A percentile compares a stretch with the other conserved stretches of the same genome.
Evolutionary conservation across 306 rosid genomes (phyloP).

Genomic region (Amphicarpaea edgeworthii): DNA sequence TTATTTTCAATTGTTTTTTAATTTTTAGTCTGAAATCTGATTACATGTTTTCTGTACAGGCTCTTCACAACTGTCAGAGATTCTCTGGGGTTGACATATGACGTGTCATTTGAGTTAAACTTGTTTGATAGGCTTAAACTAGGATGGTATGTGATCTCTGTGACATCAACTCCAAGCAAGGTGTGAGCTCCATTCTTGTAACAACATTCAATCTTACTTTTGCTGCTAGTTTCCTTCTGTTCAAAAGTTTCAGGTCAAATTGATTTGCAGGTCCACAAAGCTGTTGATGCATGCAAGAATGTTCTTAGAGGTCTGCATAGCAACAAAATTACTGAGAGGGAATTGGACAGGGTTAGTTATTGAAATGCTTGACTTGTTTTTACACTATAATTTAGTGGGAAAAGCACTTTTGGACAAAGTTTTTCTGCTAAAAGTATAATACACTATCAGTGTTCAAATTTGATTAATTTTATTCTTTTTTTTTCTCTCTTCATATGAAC

Average conservation of each 20-base stretch:
- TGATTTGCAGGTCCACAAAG: constrained; percentile 85
- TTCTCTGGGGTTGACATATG: constrained; percentile 96
- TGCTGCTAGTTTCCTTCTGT: constrained; percentile 36
- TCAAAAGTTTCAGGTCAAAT: constrained; percentile 40
- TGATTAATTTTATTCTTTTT: background rate
- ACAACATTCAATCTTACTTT: constrained; percentile 21
- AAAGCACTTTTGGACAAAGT: background rate
- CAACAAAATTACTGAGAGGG: constrained; percentile 89
- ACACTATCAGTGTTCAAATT: background rate
- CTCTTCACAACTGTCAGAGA: constrained; percentile 95
- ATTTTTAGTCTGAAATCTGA: constrained; percentile 20
- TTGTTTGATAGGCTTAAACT: constrained; percentile 90
- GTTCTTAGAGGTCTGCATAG: constrained; percentile 95
- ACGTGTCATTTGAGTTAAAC: constrained; percentile 92
- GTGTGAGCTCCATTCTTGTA: constrained; percentile 59
- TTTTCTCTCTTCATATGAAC: background rate
- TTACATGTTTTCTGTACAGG: constrained; percentile 60
- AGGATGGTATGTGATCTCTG: constrained; percentile 98
- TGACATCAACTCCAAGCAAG: constrained; percentile 96
- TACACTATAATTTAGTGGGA: constrained; percentile 26
- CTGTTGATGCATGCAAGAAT: constrained; percentile 96
- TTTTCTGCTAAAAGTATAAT: constrained; percentile 20
- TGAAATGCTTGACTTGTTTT: constrained; percentile 31
- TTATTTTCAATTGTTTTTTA: background rate
- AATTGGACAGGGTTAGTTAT: constrained; percentile 92